Conservation (phyloP, 371 early-diverging fungal species). For the Nematocida minor region DNA sequence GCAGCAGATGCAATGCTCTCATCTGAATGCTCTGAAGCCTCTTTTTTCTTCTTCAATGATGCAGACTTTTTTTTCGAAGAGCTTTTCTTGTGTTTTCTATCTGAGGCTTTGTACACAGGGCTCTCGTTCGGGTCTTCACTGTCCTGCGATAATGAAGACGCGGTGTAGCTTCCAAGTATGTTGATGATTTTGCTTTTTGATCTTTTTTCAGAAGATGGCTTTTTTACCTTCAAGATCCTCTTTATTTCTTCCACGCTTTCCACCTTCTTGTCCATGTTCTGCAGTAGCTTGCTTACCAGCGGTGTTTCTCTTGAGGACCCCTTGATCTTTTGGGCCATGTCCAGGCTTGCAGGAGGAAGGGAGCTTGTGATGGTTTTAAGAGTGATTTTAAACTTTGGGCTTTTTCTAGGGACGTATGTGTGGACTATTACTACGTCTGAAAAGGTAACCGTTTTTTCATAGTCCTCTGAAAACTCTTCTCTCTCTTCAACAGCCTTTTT, state of each 20-base stretch:
- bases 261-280: neutral
- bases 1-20: neutral
- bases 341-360: conserved; percentile 9
- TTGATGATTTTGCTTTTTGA: conserved; percentile 19
- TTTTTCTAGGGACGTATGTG: neutral
- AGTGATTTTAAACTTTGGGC: neutral
- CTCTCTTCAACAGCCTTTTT: neutral
- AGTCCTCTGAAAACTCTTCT: neutral
- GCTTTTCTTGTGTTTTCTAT: neutral
- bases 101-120: neutral
- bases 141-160: neutral
- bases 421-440: conserved; percentile 5
- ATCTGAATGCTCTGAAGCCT: neutral
- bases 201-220: neutral
- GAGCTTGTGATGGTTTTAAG: conserved; percentile 17
- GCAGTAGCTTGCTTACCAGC: conserved; percentile 9
- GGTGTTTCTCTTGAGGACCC: conserved; percentile 14
- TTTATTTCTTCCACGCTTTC: neutral
- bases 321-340: conserved; percentile 7
- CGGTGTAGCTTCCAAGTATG: conserved; percentile 39
- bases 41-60: neutral
- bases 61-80: neutral
- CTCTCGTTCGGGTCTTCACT: neutral
- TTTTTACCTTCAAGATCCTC: neutral
- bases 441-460: conserved; percentile 28